Evolutionary conservation across 257 asterid genomes (phyloP).

Genomic region (Apocynum venetum): DNA sequence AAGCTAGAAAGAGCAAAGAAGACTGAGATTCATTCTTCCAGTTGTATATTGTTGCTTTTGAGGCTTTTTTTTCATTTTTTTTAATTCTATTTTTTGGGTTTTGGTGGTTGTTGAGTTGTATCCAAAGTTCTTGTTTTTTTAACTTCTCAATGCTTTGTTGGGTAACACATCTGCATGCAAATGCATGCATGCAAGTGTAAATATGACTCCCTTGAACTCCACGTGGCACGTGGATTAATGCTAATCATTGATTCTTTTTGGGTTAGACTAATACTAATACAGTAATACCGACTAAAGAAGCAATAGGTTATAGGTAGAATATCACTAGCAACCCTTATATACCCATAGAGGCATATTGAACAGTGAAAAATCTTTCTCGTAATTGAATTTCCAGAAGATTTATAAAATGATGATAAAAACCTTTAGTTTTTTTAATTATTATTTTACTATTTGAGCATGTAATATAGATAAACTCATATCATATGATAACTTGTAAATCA

Average conservation of each 20-base stretch:
- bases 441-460: too few species aligned
- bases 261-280: not conserved
- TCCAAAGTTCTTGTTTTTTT: constrained; percentile 9
- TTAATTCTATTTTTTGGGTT: not conserved
- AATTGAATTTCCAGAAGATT: too few species aligned
- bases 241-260: constrained; percentile 29
- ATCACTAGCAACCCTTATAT: too few species aligned
- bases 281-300: too few species aligned
- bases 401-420: too few species aligned
- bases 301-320: too few species aligned
- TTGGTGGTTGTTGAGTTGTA: not conserved
- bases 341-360: too few species aligned
- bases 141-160: constrained; percentile 15
- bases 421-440: too few species aligned
- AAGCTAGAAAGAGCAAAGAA: constrained; percentile 16
- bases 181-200: constrained; percentile 23
- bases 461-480: too few species aligned
- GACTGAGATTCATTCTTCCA: constrained; percentile 38
- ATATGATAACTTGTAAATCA: too few species aligned
- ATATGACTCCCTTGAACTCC: constrained; percentile 4
- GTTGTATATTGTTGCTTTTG: constrained; percentile 45
- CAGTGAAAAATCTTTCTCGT: too few species aligned
- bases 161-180: constrained; percentile 26
- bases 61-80: constrained; percentile 21
- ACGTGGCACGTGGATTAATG: constrained; percentile 28